Percentiles rank a stretch among this genome's conserved stretches.
Evolutionary conservation across 331 rosid genomes (phyloP).

Genomic region (Saraca asoca): DNA sequence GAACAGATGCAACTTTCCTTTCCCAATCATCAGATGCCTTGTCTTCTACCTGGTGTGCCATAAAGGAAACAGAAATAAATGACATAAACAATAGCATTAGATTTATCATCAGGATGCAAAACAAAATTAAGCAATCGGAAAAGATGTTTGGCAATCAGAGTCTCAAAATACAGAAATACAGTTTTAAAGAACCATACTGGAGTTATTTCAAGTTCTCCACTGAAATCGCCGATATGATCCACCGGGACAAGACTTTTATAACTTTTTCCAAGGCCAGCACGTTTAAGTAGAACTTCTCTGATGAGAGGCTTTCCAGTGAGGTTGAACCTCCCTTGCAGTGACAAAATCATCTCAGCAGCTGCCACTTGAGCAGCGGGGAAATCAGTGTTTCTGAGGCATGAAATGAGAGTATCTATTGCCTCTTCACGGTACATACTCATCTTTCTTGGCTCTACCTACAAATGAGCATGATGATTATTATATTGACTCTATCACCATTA

Average conservation of each 20-base stretch:
- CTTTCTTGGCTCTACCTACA: constrained; percentile 81
- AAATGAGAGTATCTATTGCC: constrained; percentile 77
- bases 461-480: constrained; percentile 30
- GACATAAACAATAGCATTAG: constrained; percentile 9
- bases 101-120: neutral
- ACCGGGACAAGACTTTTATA: constrained; percentile 43
- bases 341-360: constrained; percentile 76
- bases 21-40: constrained; percentile 81
- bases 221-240: constrained; percentile 49
- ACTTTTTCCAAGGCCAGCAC: constrained; percentile 60
- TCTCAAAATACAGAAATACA: constrained; percentile 28
- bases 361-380: constrained; percentile 64
- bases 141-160: constrained; percentile 15
- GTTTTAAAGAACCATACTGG: constrained; percentile 47
- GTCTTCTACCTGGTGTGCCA: constrained; percentile 71
- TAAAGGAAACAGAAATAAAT: constrained; percentile 18
- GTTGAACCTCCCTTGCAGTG: constrained; percentile 80
- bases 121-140: constrained; percentile 4
- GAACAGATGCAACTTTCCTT: constrained; percentile 72
- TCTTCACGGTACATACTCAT: constrained; percentile 98
- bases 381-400: constrained; percentile 71
- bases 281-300: constrained; percentile 74
- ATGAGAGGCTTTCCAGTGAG: constrained; percentile 63
- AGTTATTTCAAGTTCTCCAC: constrained; percentile 48
- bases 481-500: constrained; percentile 2